Conservation (phyloP, 2,329 filamentous ascomycete genomes). For the Penicillium expansum region DNA sequence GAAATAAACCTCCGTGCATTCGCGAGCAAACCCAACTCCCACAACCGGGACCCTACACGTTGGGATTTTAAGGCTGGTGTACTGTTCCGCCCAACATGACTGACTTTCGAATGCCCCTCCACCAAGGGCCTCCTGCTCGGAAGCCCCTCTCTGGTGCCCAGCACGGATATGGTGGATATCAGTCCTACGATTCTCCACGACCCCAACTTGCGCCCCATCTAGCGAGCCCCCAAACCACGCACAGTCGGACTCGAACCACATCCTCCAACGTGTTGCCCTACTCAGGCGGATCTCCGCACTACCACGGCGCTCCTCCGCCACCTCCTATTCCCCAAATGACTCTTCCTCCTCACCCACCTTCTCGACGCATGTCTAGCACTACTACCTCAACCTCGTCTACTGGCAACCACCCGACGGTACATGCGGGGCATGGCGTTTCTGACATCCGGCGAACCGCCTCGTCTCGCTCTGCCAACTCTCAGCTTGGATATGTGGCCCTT, state of each 20-base stretch:
- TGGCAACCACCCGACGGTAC: constrained; percentile 29
- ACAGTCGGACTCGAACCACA: constrained; percentile 41
- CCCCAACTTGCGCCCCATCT: constrained; percentile 29
- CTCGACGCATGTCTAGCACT: constrained; percentile 40
- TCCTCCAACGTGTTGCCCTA: constrained; percentile 38
- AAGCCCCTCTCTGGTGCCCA: constrained; percentile 30
- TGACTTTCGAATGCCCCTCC: constrained; percentile 38
- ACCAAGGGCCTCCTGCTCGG: constrained; percentile 32
- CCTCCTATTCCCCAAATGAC: constrained; percentile 30
- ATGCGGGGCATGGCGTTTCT: constrained; percentile 29
- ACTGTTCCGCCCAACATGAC: constrained; percentile 33
- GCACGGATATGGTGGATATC: constrained; percentile 26
- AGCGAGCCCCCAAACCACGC: constrained; percentile 25
- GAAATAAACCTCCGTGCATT: neutral
- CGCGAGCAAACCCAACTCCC: constrained; percentile 1
- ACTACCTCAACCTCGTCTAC: constrained; percentile 44
- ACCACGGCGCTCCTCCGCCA: constrained; percentile 26
- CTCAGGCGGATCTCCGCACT: constrained; percentile 24
- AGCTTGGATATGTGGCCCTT: constrained; percentile 87
- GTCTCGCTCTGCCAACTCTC: constrained; percentile 65
- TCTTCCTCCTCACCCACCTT: constrained; percentile 25
- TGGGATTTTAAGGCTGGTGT: constrained; percentile 28
- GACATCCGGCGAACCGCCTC: constrained; percentile 71
- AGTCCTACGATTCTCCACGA: constrained; percentile 27
- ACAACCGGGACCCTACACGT: neutral